Conservation (phyloP, 805 yeast species). For the Metschnikowia santaceciliae region DNA sequence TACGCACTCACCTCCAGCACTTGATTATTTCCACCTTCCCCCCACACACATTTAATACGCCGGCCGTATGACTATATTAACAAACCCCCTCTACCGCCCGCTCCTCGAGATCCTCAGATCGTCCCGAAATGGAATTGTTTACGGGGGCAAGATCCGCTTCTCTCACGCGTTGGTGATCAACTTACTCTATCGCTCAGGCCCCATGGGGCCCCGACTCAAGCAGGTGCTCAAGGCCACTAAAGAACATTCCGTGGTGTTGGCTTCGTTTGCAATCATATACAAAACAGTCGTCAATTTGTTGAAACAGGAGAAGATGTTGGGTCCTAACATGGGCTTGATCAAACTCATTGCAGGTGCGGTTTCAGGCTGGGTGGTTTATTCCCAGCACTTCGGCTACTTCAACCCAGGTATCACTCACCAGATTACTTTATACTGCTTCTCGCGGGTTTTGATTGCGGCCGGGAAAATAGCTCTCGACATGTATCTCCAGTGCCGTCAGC, state of each 20-base stretch:
- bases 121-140: constrained; percentile 48
- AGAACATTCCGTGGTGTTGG: constrained; percentile 54
- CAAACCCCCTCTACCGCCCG: constrained; percentile 25
- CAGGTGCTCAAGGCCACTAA: constrained; percentile 50
- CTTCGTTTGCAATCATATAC: constrained; percentile 52
- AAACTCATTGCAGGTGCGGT: constrained; percentile 39
- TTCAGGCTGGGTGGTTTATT: constrained; percentile 42
- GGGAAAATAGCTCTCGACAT: constrained; percentile 49
- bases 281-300: constrained; percentile 35
- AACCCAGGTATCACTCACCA: constrained; percentile 60
- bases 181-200: constrained; percentile 51
- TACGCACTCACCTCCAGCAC: neutral
- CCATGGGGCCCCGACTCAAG: constrained; percentile 40
- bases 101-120: constrained; percentile 34
- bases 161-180: constrained; percentile 64
- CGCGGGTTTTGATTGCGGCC: constrained; percentile 60
- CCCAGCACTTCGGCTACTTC: constrained; percentile 41
- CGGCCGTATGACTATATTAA: constrained; percentile 16
- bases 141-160: constrained; percentile 60
- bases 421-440: constrained; percentile 68
- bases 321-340: constrained; percentile 25
- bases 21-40: neutral
- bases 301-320: constrained; percentile 30
- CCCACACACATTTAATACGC: neutral
- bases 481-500: constrained; percentile 35